phyloP scores from a whole-genome alignment of 176 grass and related monocot genomes.

The Ananas comosus region DNA sequence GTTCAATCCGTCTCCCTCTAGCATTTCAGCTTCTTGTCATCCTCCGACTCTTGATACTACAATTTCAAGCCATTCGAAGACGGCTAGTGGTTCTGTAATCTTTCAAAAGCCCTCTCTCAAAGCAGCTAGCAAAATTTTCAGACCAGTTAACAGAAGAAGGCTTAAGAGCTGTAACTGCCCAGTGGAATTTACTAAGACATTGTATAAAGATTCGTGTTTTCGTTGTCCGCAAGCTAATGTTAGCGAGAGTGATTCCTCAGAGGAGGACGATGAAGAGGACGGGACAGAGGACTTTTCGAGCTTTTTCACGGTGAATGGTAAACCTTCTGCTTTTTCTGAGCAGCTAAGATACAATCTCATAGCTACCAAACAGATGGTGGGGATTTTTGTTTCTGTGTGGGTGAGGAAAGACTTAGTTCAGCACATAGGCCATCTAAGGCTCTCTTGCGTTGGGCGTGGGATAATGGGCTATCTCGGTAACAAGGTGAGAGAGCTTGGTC shows the following conservation, averaged over 20 bases:
- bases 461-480: constrained; percentile 93
- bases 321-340: constrained; percentile 32
- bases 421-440: constrained; percentile 69
- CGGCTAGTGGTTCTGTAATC: constrained; percentile 50
- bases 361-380: constrained; percentile 91
- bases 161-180: constrained; percentile 77
- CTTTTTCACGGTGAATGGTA: constrained; percentile 28
- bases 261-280: constrained; percentile 39
- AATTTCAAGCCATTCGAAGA: constrained; percentile 48
- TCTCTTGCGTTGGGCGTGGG: constrained; percentile 71
- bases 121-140: constrained; percentile 76
- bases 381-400: constrained; percentile 87
- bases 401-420: constrained; percentile 61
- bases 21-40: constrained; percentile 35
- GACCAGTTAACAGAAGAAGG: constrained; percentile 45
- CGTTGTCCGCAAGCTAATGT: constrained; percentile 47
- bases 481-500: constrained; percentile 52
- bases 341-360: constrained; percentile 78
- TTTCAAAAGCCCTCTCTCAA: constrained; percentile 82
- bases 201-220: constrained; percentile 82
- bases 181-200: constrained; percentile 62
- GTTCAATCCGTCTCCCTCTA: constrained; percentile 31
- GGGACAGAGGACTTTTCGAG: background rate
- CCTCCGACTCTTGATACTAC: constrained; percentile 35
- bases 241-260: constrained; percentile 55